Evolutionary conservation across 179 eudicot genomes (phyloP), one percentile per base, ranked within the genome.

Genomic region (Gypsophila paniculata): DNA sequence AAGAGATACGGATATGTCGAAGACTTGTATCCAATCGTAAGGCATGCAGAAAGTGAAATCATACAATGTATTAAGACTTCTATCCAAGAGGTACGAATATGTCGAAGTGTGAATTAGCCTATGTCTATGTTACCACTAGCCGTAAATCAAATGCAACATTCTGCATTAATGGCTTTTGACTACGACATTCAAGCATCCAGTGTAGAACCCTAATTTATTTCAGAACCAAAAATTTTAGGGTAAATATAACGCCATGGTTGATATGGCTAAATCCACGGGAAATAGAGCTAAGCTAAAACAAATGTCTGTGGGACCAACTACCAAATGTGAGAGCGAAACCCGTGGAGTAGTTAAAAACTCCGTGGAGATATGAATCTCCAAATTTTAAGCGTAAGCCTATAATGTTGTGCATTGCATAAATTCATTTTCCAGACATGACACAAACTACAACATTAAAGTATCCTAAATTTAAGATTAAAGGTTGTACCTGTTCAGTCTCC

Each of bases 401-500:
- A 46, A 46, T 46, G 17, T 61, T n/a, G 55, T n/a, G 15, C 13
- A 46, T 44, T 19, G 39, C 11, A 25, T 32, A 39, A 49, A 48
- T 29, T 49, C 29, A n/a, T 18, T 38, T 38, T 51, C 36, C 54
- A 34, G 7, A 34, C 2, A 10, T 57, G 62, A 57, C 57, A 34
- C 12, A 44, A 42, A 21, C 48, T 23, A 57, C 15, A 26, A 34
- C 14, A 72, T 55, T 15, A 51, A 23, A 57, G 67, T 15, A 63
- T 34, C 48, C 9, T 59, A 71, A 49, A 55, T 32, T 62, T 72
- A 19, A 57, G 46, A 51, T 0, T 19, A 38, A 61, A 72, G 46
- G 36, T 59, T 36, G 69, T 71, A 82, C 85, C 85, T 79, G 78
- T 3, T 76, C 79, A 74, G 72, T 69, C 74, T 77, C 81, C 66